These are phyloP conservation scores for Ophiosphaerella narmari DNA, from an alignment of 2,329 filamentous ascomycete genomes.

Conservation along the genomic window DNA sequence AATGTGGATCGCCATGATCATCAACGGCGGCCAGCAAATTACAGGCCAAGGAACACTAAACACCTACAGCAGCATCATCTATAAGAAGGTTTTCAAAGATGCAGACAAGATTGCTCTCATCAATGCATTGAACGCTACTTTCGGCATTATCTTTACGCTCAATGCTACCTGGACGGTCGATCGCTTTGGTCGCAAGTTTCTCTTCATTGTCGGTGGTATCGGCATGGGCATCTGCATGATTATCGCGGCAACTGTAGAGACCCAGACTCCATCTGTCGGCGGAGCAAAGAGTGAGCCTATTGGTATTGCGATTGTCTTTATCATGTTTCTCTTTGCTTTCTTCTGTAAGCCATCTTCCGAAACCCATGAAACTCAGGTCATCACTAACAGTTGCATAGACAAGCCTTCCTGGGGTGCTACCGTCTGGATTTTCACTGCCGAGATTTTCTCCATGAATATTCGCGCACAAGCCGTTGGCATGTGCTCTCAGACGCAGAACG, in stretches of 20 bases:
- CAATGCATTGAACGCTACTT: conserved; percentile 75
- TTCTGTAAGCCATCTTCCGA: conserved; percentile 55
- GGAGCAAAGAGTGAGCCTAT: conserved; percentile 63
- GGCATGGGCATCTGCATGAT: conserved; percentile 75
- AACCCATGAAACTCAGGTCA: background rate
- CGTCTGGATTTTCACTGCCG: conserved; percentile 72
- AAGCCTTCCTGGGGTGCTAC: conserved; percentile 73
- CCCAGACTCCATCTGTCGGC: conserved; percentile 59
- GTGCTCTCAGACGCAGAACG: conserved; percentile 61
- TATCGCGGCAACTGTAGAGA: conserved; percentile 63
- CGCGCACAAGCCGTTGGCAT: conserved; percentile 72
- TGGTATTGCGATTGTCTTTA: conserved; percentile 70
- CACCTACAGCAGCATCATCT: conserved; percentile 74
- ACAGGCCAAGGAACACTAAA: conserved; percentile 75
- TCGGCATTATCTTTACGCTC: conserved; percentile 72
- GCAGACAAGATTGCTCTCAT: conserved; percentile 66
- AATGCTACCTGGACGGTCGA: conserved; percentile 76
- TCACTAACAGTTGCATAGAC: conserved; percentile 49
- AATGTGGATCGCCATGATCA: conserved; percentile 65
- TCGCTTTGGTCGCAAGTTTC: conserved; percentile 70
- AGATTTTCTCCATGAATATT: conserved; percentile 74
- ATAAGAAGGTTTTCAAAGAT: conserved; percentile 69
- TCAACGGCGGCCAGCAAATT: conserved; percentile 74
- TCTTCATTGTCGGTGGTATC: conserved; percentile 69
- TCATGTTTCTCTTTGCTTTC: conserved; percentile 69